A percentile compares a stretch with the other conserved stretches of the same genome.
Conservation (phyloP, 495 filamentous ascomycete species). For the Acidomyces sp. region DNA sequence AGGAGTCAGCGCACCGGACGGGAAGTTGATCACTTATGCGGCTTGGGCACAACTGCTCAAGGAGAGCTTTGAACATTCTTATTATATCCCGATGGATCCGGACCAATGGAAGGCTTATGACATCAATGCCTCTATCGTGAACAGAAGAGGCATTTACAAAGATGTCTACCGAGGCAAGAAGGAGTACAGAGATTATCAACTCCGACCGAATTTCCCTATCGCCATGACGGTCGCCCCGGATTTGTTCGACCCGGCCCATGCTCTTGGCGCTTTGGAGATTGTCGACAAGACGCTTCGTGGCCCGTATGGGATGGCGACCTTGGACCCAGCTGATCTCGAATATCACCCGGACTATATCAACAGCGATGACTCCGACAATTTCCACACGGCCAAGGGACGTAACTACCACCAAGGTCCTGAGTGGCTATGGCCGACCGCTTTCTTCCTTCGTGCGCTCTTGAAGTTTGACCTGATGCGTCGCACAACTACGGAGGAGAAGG, state of each 20-base stretch:
- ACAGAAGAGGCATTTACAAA: constrained; percentile 93
- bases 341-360: constrained; percentile 93
- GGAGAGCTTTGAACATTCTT: constrained; percentile 76
- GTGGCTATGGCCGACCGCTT: constrained; percentile 98
- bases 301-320: constrained; percentile 87
- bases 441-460: constrained; percentile 79
- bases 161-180: constrained; percentile 86
- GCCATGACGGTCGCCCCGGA: constrained; percentile 89
- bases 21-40: constrained; percentile 52
- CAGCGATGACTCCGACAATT: constrained; percentile 79
- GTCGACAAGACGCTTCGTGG: constrained; percentile 70
- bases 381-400: constrained; percentile 77
- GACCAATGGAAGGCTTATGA: constrained; percentile 63
- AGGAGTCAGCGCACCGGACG: constrained; percentile 52
- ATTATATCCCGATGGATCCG: constrained; percentile 60
- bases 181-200: constrained; percentile 94
- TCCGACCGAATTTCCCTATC: constrained; percentile 87
- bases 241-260: constrained; percentile 66
- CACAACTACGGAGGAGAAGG: constrained; percentile 48
- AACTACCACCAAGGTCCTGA: constrained; percentile 99
- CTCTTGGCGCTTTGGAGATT: constrained; percentile 60
- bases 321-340: constrained; percentile 81
- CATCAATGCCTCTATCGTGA: constrained; percentile 63
- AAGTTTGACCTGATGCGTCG: constrained; percentile 75
- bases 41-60: constrained; percentile 77